Base-by-base conservation (phyloP, 2,329 filamentous ascomycete genomes). In the Rhexocercosporidium sp. region DNA sequence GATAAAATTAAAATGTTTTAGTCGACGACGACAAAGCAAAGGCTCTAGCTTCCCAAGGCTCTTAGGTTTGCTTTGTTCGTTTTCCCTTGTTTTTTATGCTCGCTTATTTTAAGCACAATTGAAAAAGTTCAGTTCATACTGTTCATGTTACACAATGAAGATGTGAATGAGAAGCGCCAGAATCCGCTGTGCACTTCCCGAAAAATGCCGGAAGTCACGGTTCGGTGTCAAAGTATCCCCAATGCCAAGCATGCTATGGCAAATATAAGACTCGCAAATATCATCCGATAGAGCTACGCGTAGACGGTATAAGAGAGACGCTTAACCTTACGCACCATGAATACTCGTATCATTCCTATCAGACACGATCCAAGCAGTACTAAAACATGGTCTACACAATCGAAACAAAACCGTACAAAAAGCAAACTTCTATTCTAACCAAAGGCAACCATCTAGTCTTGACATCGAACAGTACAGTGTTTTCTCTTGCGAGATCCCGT, bases 1-100 rank as follows among this genome's bases (percentile, higher is more conserved):
- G 56, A 68, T 56, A 46, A 59, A 41, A 54, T 62, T 56, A n/a
- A n/a, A 16, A 64, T 69, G 41, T 61, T 56, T 64, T 61, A 20
- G 49, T 27, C 22, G 53, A 62, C 54, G 31, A 61, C 66, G 51
- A 66, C n/a, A n/a, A n/a, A n/a, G n/a, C n/a, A n/a, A n/a, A n/a
- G n/a, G n/a, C n/a, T n/a, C n/a, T n/a, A n/a, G n/a, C n/a, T n/a
- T n/a, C n/a, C n/a, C n/a, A n/a, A 31, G 9, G 4, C 29, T 31
- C 29, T 31, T 31, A 31, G 29, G 29, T 4, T 31, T 31, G 29
- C 9, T 31, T 31, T 31, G 29, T 31, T 31, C 29, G 9, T 31
- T 31, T 31, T 31, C 4, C 20, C 46, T 47, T 20, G n/a, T 25
- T 20, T 47, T 16, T 47, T 25, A 25, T 47, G 46, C 46, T 47